These are phyloP conservation scores for Nadsonia starkeyi-henricii DNA, from an alignment of 1,139 yeast species.

Conservation along the genomic window DNA sequence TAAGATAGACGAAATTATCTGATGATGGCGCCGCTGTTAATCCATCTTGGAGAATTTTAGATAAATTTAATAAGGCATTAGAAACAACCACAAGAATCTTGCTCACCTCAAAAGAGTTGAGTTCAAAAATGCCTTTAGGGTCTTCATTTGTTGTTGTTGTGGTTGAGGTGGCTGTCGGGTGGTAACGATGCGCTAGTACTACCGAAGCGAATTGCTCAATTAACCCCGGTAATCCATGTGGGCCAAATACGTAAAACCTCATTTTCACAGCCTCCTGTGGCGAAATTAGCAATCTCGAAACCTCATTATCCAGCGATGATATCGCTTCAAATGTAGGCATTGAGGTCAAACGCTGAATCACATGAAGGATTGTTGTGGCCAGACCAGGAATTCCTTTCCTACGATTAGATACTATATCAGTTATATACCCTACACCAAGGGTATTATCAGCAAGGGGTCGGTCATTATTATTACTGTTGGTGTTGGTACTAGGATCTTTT, in stretches of 20 bases:
- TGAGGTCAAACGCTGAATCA: neutral
- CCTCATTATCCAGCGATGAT: neutral
- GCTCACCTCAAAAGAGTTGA: slow-evolving; percentile 7
- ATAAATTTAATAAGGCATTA: slow-evolving; percentile 22
- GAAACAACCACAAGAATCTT: slow-evolving; percentile 11
- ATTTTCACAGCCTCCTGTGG: slow-evolving; percentile 4
- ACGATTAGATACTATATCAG: neutral
- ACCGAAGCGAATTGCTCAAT: neutral
- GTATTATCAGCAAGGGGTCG: no score
- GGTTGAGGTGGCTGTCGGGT: neutral
- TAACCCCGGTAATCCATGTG: slow-evolving; percentile 1
- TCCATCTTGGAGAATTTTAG: slow-evolving; percentile 25
- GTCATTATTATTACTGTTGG: no score
- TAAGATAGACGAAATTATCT: slow-evolving; percentile 15
- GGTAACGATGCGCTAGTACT: neutral
- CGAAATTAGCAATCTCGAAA: neutral
- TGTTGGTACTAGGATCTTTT: no score
- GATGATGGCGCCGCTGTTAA: slow-evolving; percentile 19
- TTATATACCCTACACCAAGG: neutral
- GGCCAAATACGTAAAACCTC: slow-evolving; percentile 2
- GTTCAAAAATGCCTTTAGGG: neutral
- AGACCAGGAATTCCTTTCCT: neutral
- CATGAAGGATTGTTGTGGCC: neutral
- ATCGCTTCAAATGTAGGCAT: neutral
- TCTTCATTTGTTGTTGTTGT: neutral